Evolutionary conservation across 2,329 filamentous ascomycete genomes (phyloP).

Genomic region (Drechslerella dactyloides): DNA sequence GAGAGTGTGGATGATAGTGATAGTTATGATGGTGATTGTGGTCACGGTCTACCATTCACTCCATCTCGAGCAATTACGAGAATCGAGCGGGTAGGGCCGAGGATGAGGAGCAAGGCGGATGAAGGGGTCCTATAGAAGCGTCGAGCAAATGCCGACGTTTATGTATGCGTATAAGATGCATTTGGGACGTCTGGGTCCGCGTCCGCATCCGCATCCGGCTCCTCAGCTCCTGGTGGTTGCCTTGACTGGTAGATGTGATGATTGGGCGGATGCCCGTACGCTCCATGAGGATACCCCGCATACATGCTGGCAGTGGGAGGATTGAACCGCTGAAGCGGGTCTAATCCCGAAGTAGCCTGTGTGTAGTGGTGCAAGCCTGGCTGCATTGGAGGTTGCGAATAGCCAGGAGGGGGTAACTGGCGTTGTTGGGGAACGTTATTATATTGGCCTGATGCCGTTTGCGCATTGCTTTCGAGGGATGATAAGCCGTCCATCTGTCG

Average conservation of each 20-base stretch:
- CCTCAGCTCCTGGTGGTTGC: constrained; percentile 52
- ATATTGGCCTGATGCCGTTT: constrained; percentile 63
- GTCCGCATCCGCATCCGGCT: constrained; percentile 55
- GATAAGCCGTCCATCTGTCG: constrained; percentile 61
- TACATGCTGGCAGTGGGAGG: constrained; percentile 39
- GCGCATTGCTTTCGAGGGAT: constrained; percentile 62
- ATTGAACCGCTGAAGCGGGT: constrained; percentile 46
- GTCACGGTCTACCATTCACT: background rate
- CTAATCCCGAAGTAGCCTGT: constrained; percentile 62
- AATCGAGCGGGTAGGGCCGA: background rate
- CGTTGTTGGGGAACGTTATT: constrained; percentile 65
- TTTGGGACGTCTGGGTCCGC: constrained; percentile 54
- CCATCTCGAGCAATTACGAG: background rate
- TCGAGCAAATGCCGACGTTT: background rate
- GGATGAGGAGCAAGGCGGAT: background rate
- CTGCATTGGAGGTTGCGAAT: constrained; percentile 66
- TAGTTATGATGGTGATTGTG: background rate
- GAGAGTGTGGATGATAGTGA: background rate
- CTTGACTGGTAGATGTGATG: constrained; percentile 46
- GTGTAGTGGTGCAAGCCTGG: constrained; percentile 69
- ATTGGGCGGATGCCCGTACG: constrained; percentile 37
- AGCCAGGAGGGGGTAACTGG: constrained; percentile 77
- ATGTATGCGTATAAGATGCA: constrained; percentile 53
- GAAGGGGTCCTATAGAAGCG: too few relatives aligned
- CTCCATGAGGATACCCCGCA: constrained; percentile 35